These are phyloP conservation scores for Penicillium bovifimosum DNA, from an alignment of 495 filamentous ascomycete species.

Conservation along the genomic window DNA sequence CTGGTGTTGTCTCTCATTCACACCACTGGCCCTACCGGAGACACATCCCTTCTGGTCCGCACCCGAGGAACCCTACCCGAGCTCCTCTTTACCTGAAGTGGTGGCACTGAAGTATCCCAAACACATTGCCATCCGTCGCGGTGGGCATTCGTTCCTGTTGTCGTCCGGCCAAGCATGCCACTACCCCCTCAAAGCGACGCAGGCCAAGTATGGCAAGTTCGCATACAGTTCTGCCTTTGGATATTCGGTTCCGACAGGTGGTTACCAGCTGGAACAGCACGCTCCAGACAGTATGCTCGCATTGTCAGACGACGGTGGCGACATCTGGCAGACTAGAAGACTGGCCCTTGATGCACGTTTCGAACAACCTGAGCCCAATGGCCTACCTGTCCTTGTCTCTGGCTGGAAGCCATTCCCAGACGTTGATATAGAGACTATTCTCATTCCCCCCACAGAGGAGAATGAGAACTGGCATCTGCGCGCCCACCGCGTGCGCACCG, in stretches of 20 bases:
- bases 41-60: slow-evolving; percentile 72
- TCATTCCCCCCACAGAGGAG: slow-evolving; percentile 51
- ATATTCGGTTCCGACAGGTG: slow-evolving; percentile 70
- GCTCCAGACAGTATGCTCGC: slow-evolving; percentile 70
- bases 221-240: slow-evolving; percentile 70
- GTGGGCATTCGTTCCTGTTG: slow-evolving; percentile 65
- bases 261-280: slow-evolving; percentile 70
- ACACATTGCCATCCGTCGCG: slow-evolving; percentile 57
- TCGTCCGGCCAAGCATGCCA: slow-evolving; percentile 72
- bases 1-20: slow-evolving; percentile 75
- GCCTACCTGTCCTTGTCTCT: slow-evolving; percentile 54
- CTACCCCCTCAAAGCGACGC: slow-evolving; percentile 72
- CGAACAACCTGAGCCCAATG: slow-evolving; percentile 42
- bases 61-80: slow-evolving; percentile 56
- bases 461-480: slow-evolving; percentile 65
- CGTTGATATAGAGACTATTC: slow-evolving; percentile 56
- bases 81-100: slow-evolving; percentile 44
- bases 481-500: slow-evolving; percentile 53
- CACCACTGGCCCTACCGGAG: slow-evolving; percentile 59
- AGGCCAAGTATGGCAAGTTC: slow-evolving; percentile 77
- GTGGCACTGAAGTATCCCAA: slow-evolving; percentile 59
- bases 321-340: slow-evolving; percentile 71
- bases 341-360: slow-evolving; percentile 54
- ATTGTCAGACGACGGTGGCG: slow-evolving; percentile 70
- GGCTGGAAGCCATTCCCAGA: slow-evolving; percentile 63